phyloP scores from a whole-genome alignment of 352 stramenopile genomes.

The Pythium rishiriense region DNA sequence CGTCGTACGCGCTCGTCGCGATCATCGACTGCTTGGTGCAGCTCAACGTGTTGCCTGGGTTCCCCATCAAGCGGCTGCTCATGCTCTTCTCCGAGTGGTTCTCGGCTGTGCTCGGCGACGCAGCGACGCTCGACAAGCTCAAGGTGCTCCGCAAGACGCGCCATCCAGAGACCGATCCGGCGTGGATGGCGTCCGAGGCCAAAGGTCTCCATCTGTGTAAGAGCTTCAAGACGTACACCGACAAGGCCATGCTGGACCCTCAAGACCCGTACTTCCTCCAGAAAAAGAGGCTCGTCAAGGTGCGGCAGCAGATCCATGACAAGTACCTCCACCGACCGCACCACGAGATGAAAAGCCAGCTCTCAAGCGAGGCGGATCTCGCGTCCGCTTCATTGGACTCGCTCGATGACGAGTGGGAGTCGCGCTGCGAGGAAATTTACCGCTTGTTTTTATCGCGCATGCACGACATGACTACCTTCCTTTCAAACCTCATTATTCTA shows the following conservation, averaged over 20 bases:
- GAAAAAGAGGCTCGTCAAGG: conserved; percentile 70
- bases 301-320: conserved; percentile 62
- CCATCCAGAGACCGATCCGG: conserved; percentile 39
- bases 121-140: conserved; percentile 50
- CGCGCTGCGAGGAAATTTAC: conserved; percentile 66
- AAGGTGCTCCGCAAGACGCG: conserved; percentile 47
- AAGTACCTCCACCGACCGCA: conserved; percentile 72
- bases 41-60: conserved; percentile 68
- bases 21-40: conserved; percentile 76
- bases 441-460: conserved; percentile 72
- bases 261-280: conserved; percentile 74
- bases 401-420: conserved; percentile 76
- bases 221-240: conserved; percentile 63
- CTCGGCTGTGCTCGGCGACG: conserved; percentile 48
- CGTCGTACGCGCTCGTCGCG: conserved; percentile 58
- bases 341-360: conserved; percentile 50
- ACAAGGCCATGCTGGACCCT: conserved; percentile 45
- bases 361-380: conserved; percentile 47
- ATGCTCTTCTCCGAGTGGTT: conserved; percentile 78
- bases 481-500: conserved; percentile 67
- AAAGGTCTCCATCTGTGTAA: conserved; percentile 61
- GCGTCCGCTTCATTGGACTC: conserved; percentile 42
- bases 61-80: conserved; percentile 77
- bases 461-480: conserved; percentile 64
- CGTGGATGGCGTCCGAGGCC: conserved; percentile 52